phyloP scores from a whole-genome alignment of 2,329 filamentous ascomycete genomes.

The Coleophoma eucalyptorum region DNA sequence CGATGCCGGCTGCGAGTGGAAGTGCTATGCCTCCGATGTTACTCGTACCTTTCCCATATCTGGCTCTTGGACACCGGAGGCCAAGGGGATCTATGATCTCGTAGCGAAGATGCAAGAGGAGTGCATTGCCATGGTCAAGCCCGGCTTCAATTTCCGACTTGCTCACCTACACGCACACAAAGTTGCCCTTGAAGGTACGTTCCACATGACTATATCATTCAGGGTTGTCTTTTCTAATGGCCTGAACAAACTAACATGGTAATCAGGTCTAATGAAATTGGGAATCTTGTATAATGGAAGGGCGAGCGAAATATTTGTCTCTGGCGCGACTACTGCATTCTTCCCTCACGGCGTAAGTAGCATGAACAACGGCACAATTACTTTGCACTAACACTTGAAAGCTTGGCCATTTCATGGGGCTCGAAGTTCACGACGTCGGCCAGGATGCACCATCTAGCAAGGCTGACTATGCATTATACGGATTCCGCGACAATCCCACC shows the following conservation, averaged over 20 bases:
- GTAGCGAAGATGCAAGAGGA: slow-evolving; percentile 78
- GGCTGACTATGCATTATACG: slow-evolving; percentile 16
- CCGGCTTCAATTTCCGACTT: slow-evolving; percentile 66
- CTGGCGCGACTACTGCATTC: slow-evolving; percentile 55
- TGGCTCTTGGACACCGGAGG: slow-evolving; percentile 66
- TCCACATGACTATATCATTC: too few relatives aligned
- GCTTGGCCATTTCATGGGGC: slow-evolving; percentile 60
- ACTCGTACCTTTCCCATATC: slow-evolving; percentile 82
- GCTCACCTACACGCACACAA: slow-evolving; percentile 71
- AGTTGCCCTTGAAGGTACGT: slow-evolving; percentile 58
- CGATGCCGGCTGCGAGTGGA: slow-evolving; percentile 83
- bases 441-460: slow-evolving; percentile 28
- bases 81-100: slow-evolving; percentile 69
- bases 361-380: neutral
- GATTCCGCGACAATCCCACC: slow-evolving; percentile 1
- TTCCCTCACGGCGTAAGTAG: slow-evolving; percentile 53
- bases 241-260: too few relatives aligned
- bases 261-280: slow-evolving; percentile 54
- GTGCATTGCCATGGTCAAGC: slow-evolving; percentile 65
- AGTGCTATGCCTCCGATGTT: slow-evolving; percentile 84
- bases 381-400: neutral
- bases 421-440: slow-evolving; percentile 60
- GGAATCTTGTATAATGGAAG: slow-evolving; percentile 67
- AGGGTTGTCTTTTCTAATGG: too few relatives aligned
- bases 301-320: slow-evolving; percentile 46